Evolutionary conservation across 2,329 filamentous ascomycete genomes (phyloP), one percentile per base, ranked within the genome.

Genomic region (Emergomyces orientalis): DNA sequence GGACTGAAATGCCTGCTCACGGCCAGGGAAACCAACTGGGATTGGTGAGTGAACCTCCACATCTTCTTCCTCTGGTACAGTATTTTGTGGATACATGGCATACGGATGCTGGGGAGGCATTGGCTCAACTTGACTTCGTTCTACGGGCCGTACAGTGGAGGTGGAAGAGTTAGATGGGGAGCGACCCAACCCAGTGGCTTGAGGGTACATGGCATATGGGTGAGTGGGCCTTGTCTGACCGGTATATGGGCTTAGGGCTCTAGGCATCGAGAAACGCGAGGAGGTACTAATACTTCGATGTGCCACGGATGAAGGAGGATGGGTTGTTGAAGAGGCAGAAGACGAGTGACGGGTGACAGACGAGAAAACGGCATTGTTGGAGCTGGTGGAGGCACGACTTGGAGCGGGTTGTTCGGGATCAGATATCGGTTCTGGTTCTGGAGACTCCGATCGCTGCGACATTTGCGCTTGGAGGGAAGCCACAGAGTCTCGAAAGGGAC

Each of bases 181-280:
- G 62, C 85, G 79, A 61, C 77, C 76, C 30, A 79, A 69, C 68
- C 77, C 72, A 77, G 88, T 83, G 62, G 86, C 84, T 72, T 96
- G 91, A 7, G 88, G 85, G 73, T 95, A 95, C 85, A 93, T 88
- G 68, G 84, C 85, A 72, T 95, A 96, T 0, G 90, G 89, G 74
- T 94, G 89, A 61, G 89, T 94, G 22, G 91, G 90, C 2, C 86
- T 88, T 3, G 83, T 85, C 1, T 86, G 84, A 7, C 86, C 88
- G 61, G 83, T 83, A 67, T 91, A 89, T 14, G 88, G 88, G 63
- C 84, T 87, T 63, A 90, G 71, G 25, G 78, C 74, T 63, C 78
- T 75, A 47, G 78, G 77, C 39, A 80, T 74, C 5, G 77, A 77
- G 60, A 79, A 76, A 57, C 75, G 74, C 41, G 78, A 80, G 7